Percentiles rank a stretch among this genome's conserved stretches.
phyloP scores from a whole-genome alignment of 768 basidiomycete species.

The Piloderma croceum region DNA sequence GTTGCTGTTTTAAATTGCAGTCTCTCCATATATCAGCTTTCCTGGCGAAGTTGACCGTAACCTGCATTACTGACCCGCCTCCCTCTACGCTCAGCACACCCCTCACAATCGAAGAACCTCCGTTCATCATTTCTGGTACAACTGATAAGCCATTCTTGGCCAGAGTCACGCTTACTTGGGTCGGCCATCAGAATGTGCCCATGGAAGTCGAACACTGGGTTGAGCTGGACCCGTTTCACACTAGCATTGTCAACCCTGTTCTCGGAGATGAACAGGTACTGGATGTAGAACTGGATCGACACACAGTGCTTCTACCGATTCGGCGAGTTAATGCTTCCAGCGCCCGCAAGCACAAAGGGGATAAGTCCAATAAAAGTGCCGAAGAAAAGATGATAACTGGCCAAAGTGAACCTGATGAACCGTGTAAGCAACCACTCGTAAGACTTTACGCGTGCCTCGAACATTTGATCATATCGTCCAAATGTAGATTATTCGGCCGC shows the following conservation, averaged over 20 bases:
- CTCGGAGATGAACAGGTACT: conserved; percentile 46
- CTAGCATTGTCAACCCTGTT: conserved; percentile 20
- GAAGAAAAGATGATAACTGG: too few relatives aligned
- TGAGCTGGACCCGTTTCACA: conserved; percentile 30
- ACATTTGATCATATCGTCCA: neutral
- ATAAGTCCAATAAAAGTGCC: too few relatives aligned
- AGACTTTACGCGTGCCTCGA: neutral
- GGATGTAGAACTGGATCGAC: conserved; percentile 44
- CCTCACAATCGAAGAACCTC: conserved; percentile 29
- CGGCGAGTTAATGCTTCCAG: neutral
- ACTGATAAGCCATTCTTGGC: conserved; percentile 43
- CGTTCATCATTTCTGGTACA: conserved; percentile 37
- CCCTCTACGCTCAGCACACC: conserved; percentile 29
- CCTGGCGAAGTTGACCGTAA: conserved; percentile 28
- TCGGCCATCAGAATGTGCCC: conserved; percentile 33
- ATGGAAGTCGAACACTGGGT: conserved; percentile 49
- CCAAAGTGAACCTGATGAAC: neutral
- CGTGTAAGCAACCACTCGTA: neutral
- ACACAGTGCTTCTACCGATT: conserved; percentile 32
- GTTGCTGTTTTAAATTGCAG: conserved; percentile 16
- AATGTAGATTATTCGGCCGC: conserved; percentile 28
- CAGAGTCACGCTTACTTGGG: conserved; percentile 35
- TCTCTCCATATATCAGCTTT: conserved; percentile 30
- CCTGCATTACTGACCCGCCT: conserved; percentile 33
- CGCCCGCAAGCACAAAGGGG: too few relatives aligned